Base-by-base conservation (phyloP, 2,329 filamentous ascomycete genomes). In the Plenodomus tracheiphilus region DNA sequence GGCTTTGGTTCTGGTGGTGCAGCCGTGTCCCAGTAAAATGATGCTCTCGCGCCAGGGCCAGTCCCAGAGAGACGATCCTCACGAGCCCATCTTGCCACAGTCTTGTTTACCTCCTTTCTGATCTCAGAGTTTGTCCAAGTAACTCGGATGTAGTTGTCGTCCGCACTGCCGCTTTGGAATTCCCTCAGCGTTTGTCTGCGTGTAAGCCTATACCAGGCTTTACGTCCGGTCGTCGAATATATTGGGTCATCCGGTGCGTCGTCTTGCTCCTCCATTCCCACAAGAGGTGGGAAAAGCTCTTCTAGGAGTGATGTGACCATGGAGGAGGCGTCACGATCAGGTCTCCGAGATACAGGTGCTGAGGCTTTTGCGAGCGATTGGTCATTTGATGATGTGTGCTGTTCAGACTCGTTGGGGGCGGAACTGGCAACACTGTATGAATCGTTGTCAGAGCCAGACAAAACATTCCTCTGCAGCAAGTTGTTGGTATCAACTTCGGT, bases 191-290 rank as follows among this genome's bases (percentile, higher is more conserved):
- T 74, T 45, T 74, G 64, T 38, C 65, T 66, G 9, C 71, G 66
- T 1, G 70, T 74, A 2, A 74, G 48, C 10, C 71, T 63, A 46
- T 74, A 74, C 72, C 72, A 74, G 8, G 70, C 62, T 53, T 73
- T 74, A 4, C 70, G 65, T 15, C 66, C 58, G 10, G 66, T 64
- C 3, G 65, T 73, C 0, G 70, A 64, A 36, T 60, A 62, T 20
- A 73, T 62, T 0, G 70, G 65, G 44, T 68, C 64, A 15, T 68
- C 62, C 21, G 63, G 60, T 1, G 62, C 47, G 2, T 62, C 58
- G 2, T 53, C 39, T 5, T 54, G 39, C 6, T 64, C 45, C 15
- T 46, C 35, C 2, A 22, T 17, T 18, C 37, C 21, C 17, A 48
- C 46, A 2, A 39, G 35, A 11, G 46, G 18, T 7, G 66, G 62